Percentiles rank a stretch among this genome's conserved stretches.
Conservation (phyloP, 2,329 filamentous ascomycete genomes). For the Neonectria punicea region DNA sequence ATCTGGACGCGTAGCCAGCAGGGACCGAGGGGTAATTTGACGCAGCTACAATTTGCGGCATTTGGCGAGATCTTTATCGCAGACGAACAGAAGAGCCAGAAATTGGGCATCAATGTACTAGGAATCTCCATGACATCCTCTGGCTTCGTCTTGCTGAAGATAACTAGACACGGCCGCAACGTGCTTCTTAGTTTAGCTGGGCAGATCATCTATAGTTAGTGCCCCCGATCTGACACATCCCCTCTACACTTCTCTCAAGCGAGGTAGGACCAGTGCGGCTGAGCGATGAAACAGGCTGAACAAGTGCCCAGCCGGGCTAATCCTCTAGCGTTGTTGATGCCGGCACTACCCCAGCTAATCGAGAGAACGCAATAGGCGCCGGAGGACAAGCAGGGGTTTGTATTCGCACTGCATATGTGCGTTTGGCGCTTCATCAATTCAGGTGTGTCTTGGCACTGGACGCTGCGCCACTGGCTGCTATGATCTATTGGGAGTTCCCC, state of each 20-base stretch:
- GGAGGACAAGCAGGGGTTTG: not conserved
- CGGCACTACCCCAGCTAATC: too few species aligned
- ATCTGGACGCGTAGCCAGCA: too few species aligned
- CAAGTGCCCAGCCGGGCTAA: not conserved
- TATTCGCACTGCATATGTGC: too few species aligned
- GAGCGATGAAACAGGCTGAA: not conserved
- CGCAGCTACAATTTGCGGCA: too few species aligned
- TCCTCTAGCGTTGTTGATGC: not conserved
- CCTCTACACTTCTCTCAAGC: not conserved
- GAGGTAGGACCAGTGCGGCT: not conserved
- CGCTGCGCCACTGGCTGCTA: not conserved
- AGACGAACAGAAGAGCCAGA: too few species aligned
- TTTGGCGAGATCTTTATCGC: too few species aligned
- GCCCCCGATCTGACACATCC: not conserved
- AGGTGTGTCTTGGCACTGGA: not conserved
- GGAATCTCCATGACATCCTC: too few species aligned
- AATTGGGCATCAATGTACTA: too few species aligned
- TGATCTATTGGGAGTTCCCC: not conserved
- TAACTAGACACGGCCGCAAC: not conserved
- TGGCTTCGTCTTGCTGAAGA: not conserved
- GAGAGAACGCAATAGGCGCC: too few species aligned
- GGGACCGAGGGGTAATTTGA: too few species aligned
- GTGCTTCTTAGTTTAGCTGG: not conserved
- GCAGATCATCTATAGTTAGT: not conserved
- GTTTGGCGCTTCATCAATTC: not conserved